A percentile compares a stretch with the other conserved stretches of the same genome.
Evolutionary conservation across 2,329 filamentous ascomycete species (phyloP).

Genomic region (Calonectria pteridis): DNA sequence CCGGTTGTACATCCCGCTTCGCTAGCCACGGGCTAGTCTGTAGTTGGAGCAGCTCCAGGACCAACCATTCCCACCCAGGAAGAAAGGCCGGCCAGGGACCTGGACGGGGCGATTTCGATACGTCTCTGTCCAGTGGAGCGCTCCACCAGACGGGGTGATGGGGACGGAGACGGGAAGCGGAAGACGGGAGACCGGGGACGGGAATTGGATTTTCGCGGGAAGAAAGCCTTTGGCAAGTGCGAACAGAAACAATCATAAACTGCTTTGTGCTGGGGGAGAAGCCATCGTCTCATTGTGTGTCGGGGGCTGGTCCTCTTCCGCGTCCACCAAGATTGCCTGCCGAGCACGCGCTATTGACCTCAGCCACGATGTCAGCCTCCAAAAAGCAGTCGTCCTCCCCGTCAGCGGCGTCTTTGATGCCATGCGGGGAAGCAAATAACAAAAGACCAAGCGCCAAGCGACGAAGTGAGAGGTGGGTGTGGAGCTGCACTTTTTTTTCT

Average conservation of each 20-base stretch:
- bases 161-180: conserved; percentile 18
- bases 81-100: conserved; percentile 27
- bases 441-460: neutral
- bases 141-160: conserved; percentile 16
- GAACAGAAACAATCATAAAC: conserved; percentile 7
- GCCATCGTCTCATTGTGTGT: neutral
- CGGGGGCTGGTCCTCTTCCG: neutral
- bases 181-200: conserved; percentile 23
- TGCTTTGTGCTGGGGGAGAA: neutral
- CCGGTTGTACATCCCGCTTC: conserved; percentile 42
- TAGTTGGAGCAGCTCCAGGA: conserved; percentile 7
- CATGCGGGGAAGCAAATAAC: conserved; percentile 18
- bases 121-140: neutral
- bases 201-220: conserved; percentile 1
- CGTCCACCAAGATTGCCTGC: neutral
- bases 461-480: conserved; percentile 6
- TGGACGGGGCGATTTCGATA: conserved; percentile 12
- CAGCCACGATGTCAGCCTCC: conserved; percentile 24
- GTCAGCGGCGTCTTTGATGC: conserved; percentile 11
- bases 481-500: neutral
- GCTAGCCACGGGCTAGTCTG: conserved; percentile 31
- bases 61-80: conserved; percentile 23
- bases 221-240: neutral
- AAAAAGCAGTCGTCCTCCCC: neutral
- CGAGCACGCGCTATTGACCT: neutral